Conservation (phyloP, 1,284 basidiomycete species). For the Cryptococcus sp. region DNA sequence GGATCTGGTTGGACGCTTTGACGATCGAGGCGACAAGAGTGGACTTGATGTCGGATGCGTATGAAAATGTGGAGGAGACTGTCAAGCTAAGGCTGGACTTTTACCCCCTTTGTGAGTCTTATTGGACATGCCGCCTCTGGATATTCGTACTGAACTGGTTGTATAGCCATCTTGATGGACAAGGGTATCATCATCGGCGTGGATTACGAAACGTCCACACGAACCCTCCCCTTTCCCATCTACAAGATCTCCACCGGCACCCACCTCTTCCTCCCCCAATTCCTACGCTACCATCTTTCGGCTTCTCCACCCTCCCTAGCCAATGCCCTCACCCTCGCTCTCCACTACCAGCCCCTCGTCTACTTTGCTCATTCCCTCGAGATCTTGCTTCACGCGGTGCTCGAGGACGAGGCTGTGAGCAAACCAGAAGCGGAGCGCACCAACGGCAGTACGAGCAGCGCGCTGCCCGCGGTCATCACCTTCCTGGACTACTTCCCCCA, state of each 20-base stretch:
- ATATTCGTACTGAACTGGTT: background rate
- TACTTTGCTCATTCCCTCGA: constrained; percentile 95
- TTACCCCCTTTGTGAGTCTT: constrained; percentile 84
- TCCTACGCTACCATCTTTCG: constrained; percentile 79
- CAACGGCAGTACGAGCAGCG: constrained; percentile 10
- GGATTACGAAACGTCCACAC: constrained; percentile 77
- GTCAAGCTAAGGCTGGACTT: constrained; percentile 87
- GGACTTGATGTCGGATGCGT: constrained; percentile 51
- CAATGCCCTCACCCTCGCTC: constrained; percentile 81
- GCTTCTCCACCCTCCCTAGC: constrained; percentile 58
- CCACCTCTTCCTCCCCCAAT: constrained; percentile 89
- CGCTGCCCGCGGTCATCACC: constrained; percentile 71
- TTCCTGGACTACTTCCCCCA: constrained; percentile 94
- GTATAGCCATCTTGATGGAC: constrained; percentile 87
- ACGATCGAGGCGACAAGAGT: constrained; percentile 68
- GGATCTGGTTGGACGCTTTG: constrained; percentile 93
- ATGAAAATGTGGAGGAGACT: constrained; percentile 80
- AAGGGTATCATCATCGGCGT: constrained; percentile 98
- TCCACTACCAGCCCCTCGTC: constrained; percentile 79
- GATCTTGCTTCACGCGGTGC: constrained; percentile 85
- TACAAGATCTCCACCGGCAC: constrained; percentile 92
- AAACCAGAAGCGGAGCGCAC: constrained; percentile 17
- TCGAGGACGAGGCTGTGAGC: constrained; percentile 74
- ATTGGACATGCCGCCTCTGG: background rate
- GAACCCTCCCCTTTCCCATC: constrained; percentile 81